Conservation (phyloP, 768 basidiomycete genomes). For the Gymnopilus junonius region DNA sequence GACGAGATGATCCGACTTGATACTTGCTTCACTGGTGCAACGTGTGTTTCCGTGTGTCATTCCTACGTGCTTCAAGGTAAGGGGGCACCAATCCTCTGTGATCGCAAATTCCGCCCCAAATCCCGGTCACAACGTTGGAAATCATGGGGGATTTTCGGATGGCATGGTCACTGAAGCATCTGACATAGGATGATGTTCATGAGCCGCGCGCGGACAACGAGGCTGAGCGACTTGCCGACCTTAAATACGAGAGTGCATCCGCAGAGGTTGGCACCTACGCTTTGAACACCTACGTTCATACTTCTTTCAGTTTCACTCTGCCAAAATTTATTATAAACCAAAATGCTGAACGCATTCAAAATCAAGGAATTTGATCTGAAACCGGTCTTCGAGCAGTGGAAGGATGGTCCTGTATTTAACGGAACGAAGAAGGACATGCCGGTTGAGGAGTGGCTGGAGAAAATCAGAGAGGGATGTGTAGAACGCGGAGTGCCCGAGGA, state of each 20-base stretch:
- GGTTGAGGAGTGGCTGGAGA: conserved; percentile 74
- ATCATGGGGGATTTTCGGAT: neutral
- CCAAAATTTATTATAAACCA: neutral
- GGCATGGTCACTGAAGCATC: neutral
- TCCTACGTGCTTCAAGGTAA: conserved; percentile 1
- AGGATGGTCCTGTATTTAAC: conserved; percentile 64
- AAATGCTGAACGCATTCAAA: conserved; percentile 78
- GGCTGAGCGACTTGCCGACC: neutral
- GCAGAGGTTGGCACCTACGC: neutral
- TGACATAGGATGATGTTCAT: neutral
- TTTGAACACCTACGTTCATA: neutral
- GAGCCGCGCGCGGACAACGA: conserved; percentile 21
- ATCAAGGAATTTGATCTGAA: conserved; percentile 78
- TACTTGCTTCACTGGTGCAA: neutral
- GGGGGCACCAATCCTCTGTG: neutral
- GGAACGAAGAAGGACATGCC: conserved; percentile 73
- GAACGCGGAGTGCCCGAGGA: conserved; percentile 76
- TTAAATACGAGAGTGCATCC: neutral
- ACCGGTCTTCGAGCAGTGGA: conserved; percentile 69
- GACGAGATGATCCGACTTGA: neutral
- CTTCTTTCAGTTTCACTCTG: neutral
- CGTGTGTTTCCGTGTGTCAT: conserved; percentile 23
- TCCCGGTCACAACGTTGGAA: neutral
- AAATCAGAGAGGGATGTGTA: conserved; percentile 73
- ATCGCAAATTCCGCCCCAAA: conserved; percentile 1